phyloP scores from a whole-genome alignment of 805 yeast species.

The Scheffersomyces amazonensis region DNA sequence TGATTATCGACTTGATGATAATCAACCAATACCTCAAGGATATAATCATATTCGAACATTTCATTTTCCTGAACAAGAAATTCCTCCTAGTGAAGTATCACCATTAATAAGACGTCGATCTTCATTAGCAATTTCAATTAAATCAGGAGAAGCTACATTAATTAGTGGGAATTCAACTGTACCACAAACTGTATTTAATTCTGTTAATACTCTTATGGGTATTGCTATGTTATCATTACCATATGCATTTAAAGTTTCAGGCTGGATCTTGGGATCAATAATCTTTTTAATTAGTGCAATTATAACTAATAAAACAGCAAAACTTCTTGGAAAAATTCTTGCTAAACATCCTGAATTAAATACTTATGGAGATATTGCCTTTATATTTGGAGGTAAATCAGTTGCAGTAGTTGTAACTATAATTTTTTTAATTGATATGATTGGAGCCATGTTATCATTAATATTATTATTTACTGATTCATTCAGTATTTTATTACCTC shows the following conservation, averaged over 20 bases:
- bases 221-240: slow-evolving; percentile 75
- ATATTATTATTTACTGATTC: slow-evolving; percentile 61
- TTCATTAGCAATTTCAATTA: background rate
- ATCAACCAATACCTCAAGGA: slow-evolving; percentile 4
- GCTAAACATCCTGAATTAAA: slow-evolving; percentile 33
- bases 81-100: slow-evolving; percentile 4
- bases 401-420: slow-evolving; percentile 43
- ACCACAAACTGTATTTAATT: slow-evolving; percentile 65
- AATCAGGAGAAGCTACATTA: slow-evolving; percentile 6
- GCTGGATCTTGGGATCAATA: slow-evolving; percentile 56
- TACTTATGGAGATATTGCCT: slow-evolving; percentile 62
- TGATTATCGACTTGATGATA: slow-evolving; percentile 12
- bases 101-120: slow-evolving; percentile 2
- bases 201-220: slow-evolving; percentile 72
- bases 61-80: slow-evolving; percentile 16
- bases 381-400: slow-evolving; percentile 43
- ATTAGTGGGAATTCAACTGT: slow-evolving; percentile 48
- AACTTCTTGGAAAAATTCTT: slow-evolving; percentile 50
- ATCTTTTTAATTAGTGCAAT: slow-evolving; percentile 44
- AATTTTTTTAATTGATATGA: slow-evolving; percentile 53
- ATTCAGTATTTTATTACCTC: slow-evolving; percentile 46
- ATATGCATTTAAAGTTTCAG: slow-evolving; percentile 62
- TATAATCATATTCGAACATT: slow-evolving; percentile 12
- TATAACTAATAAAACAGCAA: slow-evolving; percentile 53
- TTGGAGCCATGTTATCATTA: slow-evolving; percentile 61